These are phyloP conservation scores for Geotrichum phurueaensis DNA, from an alignment of 1,139 yeast species.

Conservation along the genomic window DNA sequence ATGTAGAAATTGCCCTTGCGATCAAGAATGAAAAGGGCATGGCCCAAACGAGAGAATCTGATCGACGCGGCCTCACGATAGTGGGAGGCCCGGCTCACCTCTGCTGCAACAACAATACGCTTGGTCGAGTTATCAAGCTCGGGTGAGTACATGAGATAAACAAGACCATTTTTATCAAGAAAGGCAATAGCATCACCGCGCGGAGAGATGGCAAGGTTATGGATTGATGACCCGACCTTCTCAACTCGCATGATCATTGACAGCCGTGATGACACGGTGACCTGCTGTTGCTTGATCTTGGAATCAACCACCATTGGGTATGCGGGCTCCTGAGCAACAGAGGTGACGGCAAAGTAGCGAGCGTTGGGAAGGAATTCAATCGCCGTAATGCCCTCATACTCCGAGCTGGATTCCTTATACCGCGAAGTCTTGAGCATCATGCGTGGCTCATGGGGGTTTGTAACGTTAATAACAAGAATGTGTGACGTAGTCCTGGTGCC, in stretches of 20 bases:
- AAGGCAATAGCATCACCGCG: slow-evolving; percentile 62
- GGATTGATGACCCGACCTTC: slow-evolving; percentile 78
- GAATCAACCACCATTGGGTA: slow-evolving; percentile 55
- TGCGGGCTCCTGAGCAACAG: slow-evolving; percentile 51
- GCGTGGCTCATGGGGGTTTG: slow-evolving; percentile 60
- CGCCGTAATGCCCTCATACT: slow-evolving; percentile 79
- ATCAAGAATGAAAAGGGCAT: slow-evolving; percentile 67
- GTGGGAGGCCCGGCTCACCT: slow-evolving; percentile 64
- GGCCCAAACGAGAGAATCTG: slow-evolving; percentile 73
- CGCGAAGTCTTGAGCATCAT: slow-evolving; percentile 60
- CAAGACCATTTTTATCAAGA: slow-evolving; percentile 68
- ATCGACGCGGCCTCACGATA: slow-evolving; percentile 66
- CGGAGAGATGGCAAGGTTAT: slow-evolving; percentile 70
- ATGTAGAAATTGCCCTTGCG: slow-evolving; percentile 72
- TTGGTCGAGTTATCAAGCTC: slow-evolving; percentile 45
- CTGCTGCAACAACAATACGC: slow-evolving; percentile 67
- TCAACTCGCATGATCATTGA: slow-evolving; percentile 50
- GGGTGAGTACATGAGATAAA: slow-evolving; percentile 64
- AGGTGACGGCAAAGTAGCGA: slow-evolving; percentile 51
- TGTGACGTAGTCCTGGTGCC: slow-evolving; percentile 81
- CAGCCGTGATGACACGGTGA: slow-evolving; percentile 25
- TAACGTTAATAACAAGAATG: slow-evolving; percentile 67
- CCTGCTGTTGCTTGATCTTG: slow-evolving; percentile 38
- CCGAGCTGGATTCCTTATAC: slow-evolving; percentile 56
- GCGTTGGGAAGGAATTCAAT: slow-evolving; percentile 61